These are phyloP conservation scores for Trametes villosa DNA, from an alignment of 768 basidiomycete species.

Conservation along the genomic window DNA sequence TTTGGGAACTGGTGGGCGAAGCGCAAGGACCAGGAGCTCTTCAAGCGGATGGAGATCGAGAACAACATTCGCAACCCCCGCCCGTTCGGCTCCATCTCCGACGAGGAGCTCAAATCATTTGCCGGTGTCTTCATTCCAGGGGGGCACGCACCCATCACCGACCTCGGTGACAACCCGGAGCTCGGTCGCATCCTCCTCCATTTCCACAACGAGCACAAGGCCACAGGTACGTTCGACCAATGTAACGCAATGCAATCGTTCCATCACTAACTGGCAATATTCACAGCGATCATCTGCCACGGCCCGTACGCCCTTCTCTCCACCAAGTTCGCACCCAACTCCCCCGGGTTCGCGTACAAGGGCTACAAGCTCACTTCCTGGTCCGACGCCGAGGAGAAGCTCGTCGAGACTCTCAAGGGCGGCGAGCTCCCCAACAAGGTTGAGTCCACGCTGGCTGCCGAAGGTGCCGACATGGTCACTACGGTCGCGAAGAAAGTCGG, in stretches of 20 bases:
- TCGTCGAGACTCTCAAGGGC: constrained; percentile 32
- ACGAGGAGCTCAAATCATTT: constrained; percentile 29
- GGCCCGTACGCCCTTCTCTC: constrained; percentile 34
- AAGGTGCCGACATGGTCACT: constrained; percentile 31
- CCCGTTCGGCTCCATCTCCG: constrained; percentile 29
- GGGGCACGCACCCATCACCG: constrained; percentile 33
- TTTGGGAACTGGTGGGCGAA: constrained; percentile 30
- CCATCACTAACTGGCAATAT: neutral
- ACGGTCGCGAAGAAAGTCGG: constrained; percentile 24
- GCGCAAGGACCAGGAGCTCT: constrained; percentile 26
- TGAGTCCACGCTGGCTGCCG: constrained; percentile 27
- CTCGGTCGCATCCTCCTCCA: constrained; percentile 33
- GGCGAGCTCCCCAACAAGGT: constrained; percentile 31
- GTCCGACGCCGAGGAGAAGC: constrained; percentile 33
- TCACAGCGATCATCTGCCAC: constrained; percentile 29
- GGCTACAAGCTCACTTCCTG: constrained; percentile 36
- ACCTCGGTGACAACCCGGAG: constrained; percentile 31
- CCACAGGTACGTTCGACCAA: too few species aligned
- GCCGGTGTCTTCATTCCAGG: constrained; percentile 35
- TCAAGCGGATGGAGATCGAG: constrained; percentile 26
- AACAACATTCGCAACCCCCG: constrained; percentile 29
- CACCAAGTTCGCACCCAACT: constrained; percentile 28
- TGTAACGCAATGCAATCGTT: too few species aligned
- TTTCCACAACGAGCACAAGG: constrained; percentile 30
- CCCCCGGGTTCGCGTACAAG: constrained; percentile 32